Evolutionary conservation across 169 alveolate genomes (phyloP).

Genomic region (Miamiensis avidus): DNA sequence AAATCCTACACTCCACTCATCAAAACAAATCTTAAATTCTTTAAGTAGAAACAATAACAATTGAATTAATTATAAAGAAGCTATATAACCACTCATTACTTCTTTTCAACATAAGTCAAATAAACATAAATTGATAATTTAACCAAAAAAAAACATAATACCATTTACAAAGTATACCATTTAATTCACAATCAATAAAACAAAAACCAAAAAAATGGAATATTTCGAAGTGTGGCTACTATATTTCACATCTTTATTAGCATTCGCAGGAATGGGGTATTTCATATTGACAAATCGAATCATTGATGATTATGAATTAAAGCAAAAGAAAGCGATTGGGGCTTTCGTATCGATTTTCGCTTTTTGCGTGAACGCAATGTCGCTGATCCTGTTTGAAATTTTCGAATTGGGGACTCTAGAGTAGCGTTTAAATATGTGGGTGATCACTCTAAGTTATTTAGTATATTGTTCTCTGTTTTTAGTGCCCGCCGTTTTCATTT

Average conservation of each 20-base stretch:
- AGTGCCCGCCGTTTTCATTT: slow-evolving; percentile 23
- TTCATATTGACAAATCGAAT: slow-evolving; percentile 6
- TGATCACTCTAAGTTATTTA: slow-evolving; percentile 7
- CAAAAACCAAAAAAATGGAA: no score
- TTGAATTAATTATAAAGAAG: no score
- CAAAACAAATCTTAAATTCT: no score
- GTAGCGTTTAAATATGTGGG: slow-evolving; percentile 27
- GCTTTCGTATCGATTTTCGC: slow-evolving; percentile 7
- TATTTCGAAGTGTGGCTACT: neutral
- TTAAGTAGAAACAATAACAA: no score
- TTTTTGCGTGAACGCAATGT: slow-evolving; percentile 1
- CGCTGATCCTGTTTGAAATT: slow-evolving; percentile 33
- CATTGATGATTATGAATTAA: slow-evolving; percentile 23
- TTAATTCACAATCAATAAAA: no score
- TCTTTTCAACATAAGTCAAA: no score
- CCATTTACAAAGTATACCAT: no score
- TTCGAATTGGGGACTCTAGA: slow-evolving; percentile 10
- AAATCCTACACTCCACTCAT: no score
- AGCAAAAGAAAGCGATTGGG: slow-evolving; percentile 1
- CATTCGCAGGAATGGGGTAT: slow-evolving; percentile 9
- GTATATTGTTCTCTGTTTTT: slow-evolving; percentile 26
- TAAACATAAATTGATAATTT: no score
- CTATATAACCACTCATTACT: no score
- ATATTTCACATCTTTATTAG: neutral
- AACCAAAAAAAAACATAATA: no score